phyloP scores from a whole-genome alignment of 2,329 filamentous ascomycete species.

The Capronia americana region DNA sequence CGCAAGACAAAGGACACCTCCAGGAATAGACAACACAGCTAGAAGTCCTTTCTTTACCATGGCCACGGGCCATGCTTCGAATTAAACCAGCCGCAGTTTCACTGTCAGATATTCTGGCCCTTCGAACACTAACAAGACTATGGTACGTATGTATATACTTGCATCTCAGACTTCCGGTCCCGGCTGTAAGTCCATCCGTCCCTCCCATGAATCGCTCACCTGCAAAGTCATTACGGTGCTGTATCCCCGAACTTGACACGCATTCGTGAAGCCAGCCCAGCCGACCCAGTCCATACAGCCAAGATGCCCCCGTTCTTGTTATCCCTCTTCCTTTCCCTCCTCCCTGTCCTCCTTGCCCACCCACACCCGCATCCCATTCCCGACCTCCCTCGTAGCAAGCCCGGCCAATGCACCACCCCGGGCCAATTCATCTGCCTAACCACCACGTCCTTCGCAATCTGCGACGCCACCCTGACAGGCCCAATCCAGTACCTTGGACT shows the following conservation, averaged over 20 bases:
- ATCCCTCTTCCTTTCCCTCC: background rate
- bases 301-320: background rate
- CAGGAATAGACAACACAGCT: background rate
- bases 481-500: conserved; percentile 2
- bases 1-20: background rate
- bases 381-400: background rate
- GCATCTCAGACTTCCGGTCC: background rate
- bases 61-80: too few species aligned
- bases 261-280: background rate
- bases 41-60: background rate
- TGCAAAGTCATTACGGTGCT: background rate
- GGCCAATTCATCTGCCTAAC: conserved; percentile 5
- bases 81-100: background rate
- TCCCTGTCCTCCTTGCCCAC: background rate
- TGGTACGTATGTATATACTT: background rate
- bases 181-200: background rate
- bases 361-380: background rate
- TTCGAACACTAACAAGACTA: background rate
- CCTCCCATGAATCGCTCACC: background rate
- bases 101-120: background rate
- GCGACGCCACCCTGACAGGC: background rate
- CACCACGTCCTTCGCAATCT: conserved; percentile 1
- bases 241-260: background rate
- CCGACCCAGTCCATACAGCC: background rate
- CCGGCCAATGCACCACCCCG: background rate